Conservation (phyloP, 1,284 basidiomycete species). For the Mycena citricolor region DNA sequence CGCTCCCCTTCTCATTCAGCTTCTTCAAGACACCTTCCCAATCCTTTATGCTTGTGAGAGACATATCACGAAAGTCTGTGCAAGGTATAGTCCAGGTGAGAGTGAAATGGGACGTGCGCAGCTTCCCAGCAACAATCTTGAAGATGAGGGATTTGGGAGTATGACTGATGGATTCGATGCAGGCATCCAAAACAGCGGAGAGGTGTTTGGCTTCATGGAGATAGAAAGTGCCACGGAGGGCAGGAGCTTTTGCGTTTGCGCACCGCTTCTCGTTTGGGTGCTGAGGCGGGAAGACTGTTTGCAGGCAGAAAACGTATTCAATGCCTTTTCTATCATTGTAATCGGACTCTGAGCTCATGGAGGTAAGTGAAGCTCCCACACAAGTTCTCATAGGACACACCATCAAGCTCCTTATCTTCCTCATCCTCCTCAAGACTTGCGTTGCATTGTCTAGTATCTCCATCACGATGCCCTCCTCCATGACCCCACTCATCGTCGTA, state of each 20-base stretch:
- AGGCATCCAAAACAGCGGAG: background rate
- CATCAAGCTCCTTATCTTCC: no score
- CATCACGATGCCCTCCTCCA: no score
- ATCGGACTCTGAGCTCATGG: background rate
- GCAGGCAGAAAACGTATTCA: background rate
- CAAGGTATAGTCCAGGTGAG: background rate
- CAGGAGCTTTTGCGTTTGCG: background rate
- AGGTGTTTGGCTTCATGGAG: background rate
- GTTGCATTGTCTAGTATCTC: no score
- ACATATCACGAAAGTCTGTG: background rate
- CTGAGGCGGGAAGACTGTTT: background rate
- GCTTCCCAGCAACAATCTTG: background rate
- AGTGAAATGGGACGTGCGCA: background rate
- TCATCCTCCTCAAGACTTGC: no score
- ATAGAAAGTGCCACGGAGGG: background rate
- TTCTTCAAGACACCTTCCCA: background rate
- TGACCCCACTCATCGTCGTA: no score
- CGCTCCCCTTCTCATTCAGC: background rate
- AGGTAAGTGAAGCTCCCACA: no score
- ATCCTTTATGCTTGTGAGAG: background rate
- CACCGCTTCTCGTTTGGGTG: background rate
- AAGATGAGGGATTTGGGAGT: background rate
- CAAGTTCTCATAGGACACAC: no score
- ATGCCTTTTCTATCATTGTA: constrained; percentile 1
- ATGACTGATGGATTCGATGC: background rate